Evolutionary conservation across 306 rosid genomes (phyloP).

Genomic region (Citrullus amarus): DNA sequence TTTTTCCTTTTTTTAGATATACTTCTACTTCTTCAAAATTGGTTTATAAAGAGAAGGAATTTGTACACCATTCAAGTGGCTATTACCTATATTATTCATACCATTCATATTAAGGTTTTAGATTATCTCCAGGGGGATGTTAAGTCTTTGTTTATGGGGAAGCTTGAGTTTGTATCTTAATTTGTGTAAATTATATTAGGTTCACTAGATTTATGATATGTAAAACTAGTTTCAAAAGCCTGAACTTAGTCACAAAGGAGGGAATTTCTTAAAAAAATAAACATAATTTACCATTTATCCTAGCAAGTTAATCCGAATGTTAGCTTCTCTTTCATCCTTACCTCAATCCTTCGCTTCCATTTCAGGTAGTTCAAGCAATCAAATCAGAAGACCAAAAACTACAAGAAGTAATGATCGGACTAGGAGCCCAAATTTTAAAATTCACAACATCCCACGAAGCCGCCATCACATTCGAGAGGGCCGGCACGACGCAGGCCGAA

Average conservation of each 20-base stretch:
- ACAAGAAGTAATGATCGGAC: slow-evolving; percentile 92
- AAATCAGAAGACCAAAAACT: slow-evolving; percentile 58
- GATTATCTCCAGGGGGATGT: background rate
- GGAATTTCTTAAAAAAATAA: background rate
- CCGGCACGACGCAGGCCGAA: slow-evolving; percentile 45
- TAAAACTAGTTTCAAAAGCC: background rate
- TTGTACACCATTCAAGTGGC: background rate
- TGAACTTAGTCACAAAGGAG: background rate
- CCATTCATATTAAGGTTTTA: background rate
- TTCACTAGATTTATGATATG: background rate
- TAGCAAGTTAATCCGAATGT: background rate
- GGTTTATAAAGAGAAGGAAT: background rate
- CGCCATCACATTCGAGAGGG: slow-evolving; percentile 34
- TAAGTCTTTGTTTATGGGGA: background rate
- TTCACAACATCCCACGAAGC: slow-evolving; percentile 60
- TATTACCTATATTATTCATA: background rate
- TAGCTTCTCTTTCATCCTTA: slow-evolving; percentile 5
- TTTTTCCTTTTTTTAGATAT: background rate
- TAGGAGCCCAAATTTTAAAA: slow-evolving; percentile 56
- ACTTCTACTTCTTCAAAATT: background rate
- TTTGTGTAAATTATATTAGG: background rate
- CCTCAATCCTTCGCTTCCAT: slow-evolving; percentile 11
- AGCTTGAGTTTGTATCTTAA: background rate
- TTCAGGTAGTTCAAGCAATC: slow-evolving; percentile 50
- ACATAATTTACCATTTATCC: background rate